Percentiles rank a stretch among this genome's conserved stretches.
Conservation (phyloP, 2,329 filamentous ascomycete genomes). For the Aspergillus sp. region DNA sequence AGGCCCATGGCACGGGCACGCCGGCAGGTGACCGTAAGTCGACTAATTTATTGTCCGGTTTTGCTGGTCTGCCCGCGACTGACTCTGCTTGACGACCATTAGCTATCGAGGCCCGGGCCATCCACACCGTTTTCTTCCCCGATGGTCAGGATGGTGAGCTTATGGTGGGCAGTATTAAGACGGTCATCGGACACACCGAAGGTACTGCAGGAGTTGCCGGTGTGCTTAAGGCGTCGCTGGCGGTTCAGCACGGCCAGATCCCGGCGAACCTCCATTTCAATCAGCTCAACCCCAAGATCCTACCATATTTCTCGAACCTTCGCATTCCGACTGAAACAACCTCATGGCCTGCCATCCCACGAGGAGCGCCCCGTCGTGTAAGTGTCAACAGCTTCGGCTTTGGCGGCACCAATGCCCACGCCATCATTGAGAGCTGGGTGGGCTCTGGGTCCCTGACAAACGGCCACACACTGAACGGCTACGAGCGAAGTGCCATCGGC, state of each 20-base stretch:
- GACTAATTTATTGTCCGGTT: neutral
- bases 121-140: constrained; percentile 23
- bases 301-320: constrained; percentile 13
- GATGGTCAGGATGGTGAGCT: constrained; percentile 11
- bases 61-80: neutral
- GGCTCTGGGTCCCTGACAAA: no score
- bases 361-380: constrained; percentile 28
- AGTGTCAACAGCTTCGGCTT: constrained; percentile 45
- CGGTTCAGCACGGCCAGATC: constrained; percentile 38
- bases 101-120: constrained; percentile 23
- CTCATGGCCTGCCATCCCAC: constrained; percentile 15
- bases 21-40: constrained; percentile 27
- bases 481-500: neutral
- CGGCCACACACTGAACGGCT: neutral
- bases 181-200: constrained; percentile 35
- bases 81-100: neutral
- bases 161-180: constrained; percentile 31
- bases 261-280: constrained; percentile 29
- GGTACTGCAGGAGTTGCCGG: constrained; percentile 26
- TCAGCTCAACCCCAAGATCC: constrained; percentile 17
- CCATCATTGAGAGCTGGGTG: constrained; percentile 34
- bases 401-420: constrained; percentile 30
- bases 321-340: constrained; percentile 14
- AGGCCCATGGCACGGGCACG: constrained; percentile 44
- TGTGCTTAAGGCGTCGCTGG: constrained; percentile 36